phyloP scores from a whole-genome alignment of 2,329 filamentous ascomycete genomes.

The Aspergillus hiratsukae region DNA sequence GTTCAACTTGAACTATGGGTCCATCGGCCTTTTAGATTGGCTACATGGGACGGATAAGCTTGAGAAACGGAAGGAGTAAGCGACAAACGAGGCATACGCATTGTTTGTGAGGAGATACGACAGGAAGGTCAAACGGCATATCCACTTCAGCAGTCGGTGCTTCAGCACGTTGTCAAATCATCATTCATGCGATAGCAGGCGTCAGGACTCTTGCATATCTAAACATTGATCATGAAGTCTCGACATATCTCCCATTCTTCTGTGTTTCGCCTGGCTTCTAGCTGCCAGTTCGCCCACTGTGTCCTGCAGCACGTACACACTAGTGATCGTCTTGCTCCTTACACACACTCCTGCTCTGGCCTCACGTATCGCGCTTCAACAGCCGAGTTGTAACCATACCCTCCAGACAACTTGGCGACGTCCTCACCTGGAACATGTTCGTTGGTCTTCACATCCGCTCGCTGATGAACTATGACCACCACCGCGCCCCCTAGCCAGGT shows the following conservation, averaged over 20 bases:
- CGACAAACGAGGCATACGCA: background rate
- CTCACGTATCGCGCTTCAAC: slow-evolving; percentile 78
- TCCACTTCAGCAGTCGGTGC: background rate
- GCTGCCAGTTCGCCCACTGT: background rate
- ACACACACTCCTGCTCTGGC: slow-evolving; percentile 63
- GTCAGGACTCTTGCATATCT: background rate
- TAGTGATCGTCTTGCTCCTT: slow-evolving; percentile 53
- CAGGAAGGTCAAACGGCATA: background rate
- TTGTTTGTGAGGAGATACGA: background rate
- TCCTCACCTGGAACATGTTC: background rate
- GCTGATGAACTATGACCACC: slow-evolving; percentile 81
- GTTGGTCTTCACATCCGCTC: slow-evolving; percentile 64
- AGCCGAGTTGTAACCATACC: slow-evolving; percentile 65
- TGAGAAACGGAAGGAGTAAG: background rate
- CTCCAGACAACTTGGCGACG: slow-evolving; percentile 49
- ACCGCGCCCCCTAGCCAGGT: slow-evolving; percentile 88
- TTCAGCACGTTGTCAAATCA: background rate
- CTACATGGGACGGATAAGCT: slow-evolving; percentile 47
- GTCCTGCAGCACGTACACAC: background rate
- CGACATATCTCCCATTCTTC: background rate
- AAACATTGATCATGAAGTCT: background rate
- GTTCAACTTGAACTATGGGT: slow-evolving; percentile 53
- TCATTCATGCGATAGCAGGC: background rate
- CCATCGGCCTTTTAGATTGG: slow-evolving; percentile 51
- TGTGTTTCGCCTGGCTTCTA: background rate